phyloP scores from a whole-genome alignment of 1,139 yeast genomes.

The Spathaspora sp. region DNA sequence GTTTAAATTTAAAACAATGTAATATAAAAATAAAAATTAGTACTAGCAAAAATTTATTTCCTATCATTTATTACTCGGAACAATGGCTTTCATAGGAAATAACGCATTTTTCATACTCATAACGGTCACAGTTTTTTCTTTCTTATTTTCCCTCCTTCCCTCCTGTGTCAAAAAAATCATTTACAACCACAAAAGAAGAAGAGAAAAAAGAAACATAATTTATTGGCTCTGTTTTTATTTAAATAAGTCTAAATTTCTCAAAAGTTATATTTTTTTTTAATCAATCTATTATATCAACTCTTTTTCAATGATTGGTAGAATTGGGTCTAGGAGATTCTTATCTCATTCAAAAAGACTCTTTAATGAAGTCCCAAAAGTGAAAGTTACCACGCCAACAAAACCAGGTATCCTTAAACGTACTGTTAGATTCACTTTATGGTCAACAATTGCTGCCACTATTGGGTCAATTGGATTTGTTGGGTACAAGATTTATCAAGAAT shows the following conservation, averaged over 20 bases:
- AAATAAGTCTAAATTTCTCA: neutral
- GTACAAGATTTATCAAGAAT: constrained; percentile 60
- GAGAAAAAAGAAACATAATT: neutral
- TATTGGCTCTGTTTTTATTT: neutral
- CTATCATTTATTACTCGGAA: neutral
- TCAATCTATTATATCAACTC: neutral
- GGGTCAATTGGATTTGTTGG: constrained; percentile 50
- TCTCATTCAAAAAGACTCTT: constrained; percentile 17
- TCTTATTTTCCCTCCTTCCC: neutral
- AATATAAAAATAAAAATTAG: no score
- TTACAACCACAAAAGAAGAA: no score
- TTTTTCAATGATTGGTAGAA: constrained; percentile 9
- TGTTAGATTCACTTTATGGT: constrained; percentile 32
- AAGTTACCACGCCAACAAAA: constrained; percentile 12
- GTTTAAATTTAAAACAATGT: neutral
- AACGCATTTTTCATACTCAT: neutral
- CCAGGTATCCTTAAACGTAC: constrained; percentile 21
- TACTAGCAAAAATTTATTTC: neutral
- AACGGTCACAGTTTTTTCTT: neutral
- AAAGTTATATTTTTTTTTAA: neutral
- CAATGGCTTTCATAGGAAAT: neutral
- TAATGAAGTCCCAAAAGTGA: constrained; percentile 11
- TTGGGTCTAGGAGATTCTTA: constrained; percentile 19
- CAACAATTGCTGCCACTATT: constrained; percentile 27
- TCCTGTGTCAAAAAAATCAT: neutral